Evolutionary conservation across 768 basidiomycete genomes (phyloP).

Genomic region (Harrya chromipes): DNA sequence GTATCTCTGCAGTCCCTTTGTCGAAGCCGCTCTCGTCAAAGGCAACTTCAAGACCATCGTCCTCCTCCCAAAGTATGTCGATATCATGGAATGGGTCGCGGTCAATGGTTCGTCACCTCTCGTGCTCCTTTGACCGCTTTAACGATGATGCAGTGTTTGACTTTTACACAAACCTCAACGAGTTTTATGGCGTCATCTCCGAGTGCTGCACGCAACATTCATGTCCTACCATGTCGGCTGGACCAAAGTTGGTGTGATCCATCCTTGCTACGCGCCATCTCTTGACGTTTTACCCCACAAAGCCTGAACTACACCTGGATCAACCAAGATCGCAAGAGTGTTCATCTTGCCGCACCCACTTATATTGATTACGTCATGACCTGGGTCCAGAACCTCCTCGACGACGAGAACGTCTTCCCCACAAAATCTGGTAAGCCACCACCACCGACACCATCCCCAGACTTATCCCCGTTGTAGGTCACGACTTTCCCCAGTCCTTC

Average conservation of each 20-base stretch:
- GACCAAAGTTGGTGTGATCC: conserved; percentile 59
- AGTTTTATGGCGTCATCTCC: conserved; percentile 92
- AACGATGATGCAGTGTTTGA: conserved; percentile 69
- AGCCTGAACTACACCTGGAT: conserved; percentile 96
- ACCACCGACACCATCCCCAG: background rate
- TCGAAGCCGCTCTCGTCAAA: conserved; percentile 92
- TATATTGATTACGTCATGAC: conserved; percentile 99
- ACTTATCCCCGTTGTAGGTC: conserved; percentile 50
- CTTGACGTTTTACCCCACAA: background rate
- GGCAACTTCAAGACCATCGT: conserved; percentile 99
- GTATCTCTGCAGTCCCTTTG: conserved; percentile 92
- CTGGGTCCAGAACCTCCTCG: conserved; percentile 89
- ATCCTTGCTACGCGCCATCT: background rate
- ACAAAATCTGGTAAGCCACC: conserved; percentile 78
- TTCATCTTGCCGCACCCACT: conserved; percentile 86
- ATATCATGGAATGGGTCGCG: conserved; percentile 97
- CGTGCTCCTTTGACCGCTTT: too few species aligned
- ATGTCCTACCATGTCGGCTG: conserved; percentile 92
- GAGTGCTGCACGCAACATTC: conserved; percentile 89
- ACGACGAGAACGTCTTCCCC: conserved; percentile 93
- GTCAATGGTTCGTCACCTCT: conserved; percentile 74
- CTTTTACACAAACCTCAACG: conserved; percentile 96
- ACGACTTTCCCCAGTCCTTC: conserved; percentile 84
- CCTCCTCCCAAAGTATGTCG: conserved; percentile 91
- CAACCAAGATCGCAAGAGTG: conserved; percentile 85